Conservation (phyloP, 805 yeast species). For the Saturnispora hagleri region DNA sequence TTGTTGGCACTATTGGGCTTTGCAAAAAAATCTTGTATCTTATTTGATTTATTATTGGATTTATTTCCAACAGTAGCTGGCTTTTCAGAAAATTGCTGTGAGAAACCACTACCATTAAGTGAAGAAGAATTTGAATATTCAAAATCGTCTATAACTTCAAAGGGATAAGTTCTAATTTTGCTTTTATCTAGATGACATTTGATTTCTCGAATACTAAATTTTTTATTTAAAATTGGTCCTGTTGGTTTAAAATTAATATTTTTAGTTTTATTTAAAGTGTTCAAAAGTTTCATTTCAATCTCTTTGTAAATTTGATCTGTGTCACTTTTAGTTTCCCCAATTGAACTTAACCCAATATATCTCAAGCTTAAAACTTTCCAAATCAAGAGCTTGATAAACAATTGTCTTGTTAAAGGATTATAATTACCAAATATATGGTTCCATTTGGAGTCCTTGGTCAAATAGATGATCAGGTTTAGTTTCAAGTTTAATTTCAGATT, state of each 20-base stretch:
- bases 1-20: background rate
- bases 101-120: background rate
- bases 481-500: constrained; percentile 33
- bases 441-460: constrained; percentile 45
- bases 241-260: constrained; percentile 18
- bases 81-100: constrained; percentile 8
- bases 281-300: constrained; percentile 27
- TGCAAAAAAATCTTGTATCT: constrained; percentile 4
- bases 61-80: constrained; percentile 1
- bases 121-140: constrained; percentile 31
- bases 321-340: constrained; percentile 9
- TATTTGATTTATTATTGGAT: background rate
- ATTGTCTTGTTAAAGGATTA: constrained; percentile 67
- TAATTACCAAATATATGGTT: constrained; percentile 60
- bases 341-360: constrained; percentile 9
- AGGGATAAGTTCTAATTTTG: constrained; percentile 45
- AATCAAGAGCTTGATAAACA: constrained; percentile 54
- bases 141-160: constrained; percentile 59
- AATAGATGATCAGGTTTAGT: constrained; percentile 43
- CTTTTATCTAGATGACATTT: constrained; percentile 22
- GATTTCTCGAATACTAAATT: constrained; percentile 30
- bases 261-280: constrained; percentile 20
- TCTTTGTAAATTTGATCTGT: constrained; percentile 11
- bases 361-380: constrained; percentile 46
- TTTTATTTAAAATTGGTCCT: constrained; percentile 39